Conservation (phyloP, 306 rosid genomes). For the Arachis hypogaea region DNA sequence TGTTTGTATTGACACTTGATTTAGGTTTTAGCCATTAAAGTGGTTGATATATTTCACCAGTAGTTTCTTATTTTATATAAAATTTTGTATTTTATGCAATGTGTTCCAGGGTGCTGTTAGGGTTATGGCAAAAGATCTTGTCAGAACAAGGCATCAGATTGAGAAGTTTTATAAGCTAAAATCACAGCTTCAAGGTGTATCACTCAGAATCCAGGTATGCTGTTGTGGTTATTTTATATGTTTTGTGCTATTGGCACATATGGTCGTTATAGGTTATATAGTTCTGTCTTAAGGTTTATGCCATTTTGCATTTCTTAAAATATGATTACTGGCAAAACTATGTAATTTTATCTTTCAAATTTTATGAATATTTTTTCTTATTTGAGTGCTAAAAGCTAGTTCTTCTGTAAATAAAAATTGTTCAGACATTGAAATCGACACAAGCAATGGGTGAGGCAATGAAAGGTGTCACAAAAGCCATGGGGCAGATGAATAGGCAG, state of each 20-base stretch:
- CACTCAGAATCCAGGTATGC: slow-evolving; percentile 94
- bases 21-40: slow-evolving; percentile 31
- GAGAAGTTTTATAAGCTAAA: slow-evolving; percentile 97
- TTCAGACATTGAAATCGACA: slow-evolving; percentile 92
- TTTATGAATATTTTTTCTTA: not conserved
- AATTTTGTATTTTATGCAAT: slow-evolving; percentile 37
- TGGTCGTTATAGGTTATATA: slow-evolving; percentile 6
- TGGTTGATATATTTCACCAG: slow-evolving; percentile 23
- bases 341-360: slow-evolving; percentile 3
- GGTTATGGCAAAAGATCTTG: slow-evolving; percentile 99
- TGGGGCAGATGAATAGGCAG: slow-evolving; percentile 99
- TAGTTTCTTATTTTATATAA: not conserved
- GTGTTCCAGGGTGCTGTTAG: slow-evolving; percentile 91
- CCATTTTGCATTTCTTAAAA: slow-evolving; percentile 24
- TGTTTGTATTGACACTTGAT: slow-evolving; percentile 23
- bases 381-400: slow-evolving; percentile 18
- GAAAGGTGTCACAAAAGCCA: slow-evolving; percentile 99
- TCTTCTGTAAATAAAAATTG: slow-evolving; percentile 4
- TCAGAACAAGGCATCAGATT: slow-evolving; percentile 95
- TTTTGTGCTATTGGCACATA: slow-evolving; percentile 3
- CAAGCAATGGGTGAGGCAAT: slow-evolving; percentile 99
- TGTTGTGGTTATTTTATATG: slow-evolving; percentile 9
- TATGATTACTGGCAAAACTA: slow-evolving; percentile 7
- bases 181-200: slow-evolving; percentile 98
- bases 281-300: slow-evolving; percentile 19